Evolutionary conservation across 257 asterid species (phyloP), one percentile per base, ranked within the genome.

Genomic region (Cordia subcordata): DNA sequence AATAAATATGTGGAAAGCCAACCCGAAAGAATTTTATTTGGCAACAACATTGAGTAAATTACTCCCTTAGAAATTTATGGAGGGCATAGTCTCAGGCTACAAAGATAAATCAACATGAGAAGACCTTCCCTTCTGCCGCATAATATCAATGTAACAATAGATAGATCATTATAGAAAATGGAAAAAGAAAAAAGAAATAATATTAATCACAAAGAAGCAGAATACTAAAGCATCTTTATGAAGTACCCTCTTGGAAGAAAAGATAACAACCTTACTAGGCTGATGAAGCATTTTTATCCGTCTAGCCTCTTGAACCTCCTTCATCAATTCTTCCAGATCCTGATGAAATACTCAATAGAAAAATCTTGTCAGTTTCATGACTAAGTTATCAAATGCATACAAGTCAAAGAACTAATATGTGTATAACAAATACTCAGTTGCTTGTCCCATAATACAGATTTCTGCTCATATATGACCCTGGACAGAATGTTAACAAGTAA

Each of bases 301-400:
- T 57, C 98, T 80, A 66, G 96, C 98, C 80, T 87, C 96, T 40
- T 85, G 90, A 73, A 90, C 96, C 80, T 90, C 98, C 83, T 85
- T 85, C 96, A 81, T 88, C 77, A 90, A 68, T 73, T 90, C 95
- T 13, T 90, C 96, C 77, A 87, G 32, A 61, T 90, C 95, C 98
- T 90, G 74, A 68, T 70, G 33, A 71, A 12, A 39, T 13, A 70
- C 22, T 15, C 12, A 64, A 40, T 10, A 16, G 51, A 21, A 52
- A 19, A 51, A 15, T 22, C 18, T 46, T 47, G 23, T 61, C 37
- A 62, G 53, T 50, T 16, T 16, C 21, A 53, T 17, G 2, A 50
- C 66, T 27, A 17, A 13, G 21, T 46, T 11, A 10, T 11, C 39
- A 55, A 56, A 35, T 1, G 8, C 22, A 33, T 21, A 47, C 38